Percentiles rank a stretch among this genome's conserved stretches.
phyloP scores from a whole-genome alignment of 1,284 basidiomycete species.

The Phellinidium pouzarii region DNA sequence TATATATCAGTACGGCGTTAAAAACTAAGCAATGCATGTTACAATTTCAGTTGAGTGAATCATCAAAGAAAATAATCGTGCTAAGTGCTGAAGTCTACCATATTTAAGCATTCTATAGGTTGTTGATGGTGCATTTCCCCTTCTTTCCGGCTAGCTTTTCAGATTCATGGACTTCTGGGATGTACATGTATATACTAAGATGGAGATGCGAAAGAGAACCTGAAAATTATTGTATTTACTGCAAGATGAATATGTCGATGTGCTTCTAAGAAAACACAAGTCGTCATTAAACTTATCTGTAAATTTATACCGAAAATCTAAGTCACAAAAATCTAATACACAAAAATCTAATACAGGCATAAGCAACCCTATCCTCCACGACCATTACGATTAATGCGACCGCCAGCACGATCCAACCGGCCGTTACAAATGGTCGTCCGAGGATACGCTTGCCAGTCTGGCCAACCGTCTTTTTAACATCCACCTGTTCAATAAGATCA shows the following conservation, averaged over 20 bases:
- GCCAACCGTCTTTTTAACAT: constrained; percentile 43
- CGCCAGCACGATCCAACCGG: constrained; percentile 64
- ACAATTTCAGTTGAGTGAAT: neutral
- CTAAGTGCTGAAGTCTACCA: neutral
- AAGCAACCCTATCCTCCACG: constrained; percentile 59
- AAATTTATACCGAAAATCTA: no score
- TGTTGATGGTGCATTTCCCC: no score
- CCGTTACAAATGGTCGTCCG: constrained; percentile 73
- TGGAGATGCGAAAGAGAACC: no score
- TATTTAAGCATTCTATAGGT: neutral
- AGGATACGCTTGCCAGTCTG: constrained; percentile 55
- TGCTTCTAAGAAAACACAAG: no score
- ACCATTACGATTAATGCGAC: constrained; percentile 56
- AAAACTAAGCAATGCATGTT: neutral
- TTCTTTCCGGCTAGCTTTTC: no score
- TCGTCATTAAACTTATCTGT: no score
- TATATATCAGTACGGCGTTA: constrained; percentile 69
- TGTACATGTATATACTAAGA: no score
- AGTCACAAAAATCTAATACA: no score
- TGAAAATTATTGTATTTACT: no score
- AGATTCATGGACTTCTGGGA: no score
- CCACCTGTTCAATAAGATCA: constrained; percentile 26
- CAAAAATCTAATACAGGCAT: constrained; percentile 42
- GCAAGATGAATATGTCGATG: no score
- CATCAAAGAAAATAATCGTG: neutral